phyloP scores from a whole-genome alignment of 192 early-diverging fungal species.

The Backusella morwellensis region DNA sequence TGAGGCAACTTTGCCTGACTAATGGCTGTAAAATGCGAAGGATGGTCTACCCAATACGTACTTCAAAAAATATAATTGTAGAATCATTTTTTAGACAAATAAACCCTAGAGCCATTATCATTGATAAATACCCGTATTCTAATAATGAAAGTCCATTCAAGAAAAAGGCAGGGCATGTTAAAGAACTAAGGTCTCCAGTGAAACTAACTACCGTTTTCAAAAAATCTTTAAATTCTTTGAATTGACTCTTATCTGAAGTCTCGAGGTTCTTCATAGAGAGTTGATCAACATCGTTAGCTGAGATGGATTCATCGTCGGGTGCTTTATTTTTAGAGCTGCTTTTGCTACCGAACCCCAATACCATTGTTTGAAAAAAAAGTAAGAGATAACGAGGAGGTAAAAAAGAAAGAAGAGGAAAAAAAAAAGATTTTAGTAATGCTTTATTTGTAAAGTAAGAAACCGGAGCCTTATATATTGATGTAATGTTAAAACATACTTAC shows the following conservation, averaged over 20 bases:
- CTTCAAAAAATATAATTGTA: conserved; percentile 3
- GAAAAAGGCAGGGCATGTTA: conserved; percentile 80
- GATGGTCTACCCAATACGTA: conserved; percentile 42
- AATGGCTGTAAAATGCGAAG: conserved; percentile 57
- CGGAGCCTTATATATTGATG: background rate
- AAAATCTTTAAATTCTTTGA: conserved; percentile 55
- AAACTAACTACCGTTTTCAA: conserved; percentile 68
- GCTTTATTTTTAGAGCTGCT: background rate
- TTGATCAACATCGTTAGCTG: conserved; percentile 28
- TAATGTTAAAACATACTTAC: background rate
- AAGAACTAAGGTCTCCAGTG: conserved; percentile 75
- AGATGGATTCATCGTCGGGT: conserved; percentile 14
- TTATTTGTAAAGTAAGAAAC: background rate
- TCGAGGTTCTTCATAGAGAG: conserved; percentile 30
- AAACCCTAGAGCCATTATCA: no score
- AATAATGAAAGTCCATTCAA: conserved; percentile 75
- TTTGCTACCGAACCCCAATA: background rate
- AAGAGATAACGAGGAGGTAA: background rate
- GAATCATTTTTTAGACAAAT: background rate
- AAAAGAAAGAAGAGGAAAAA: background rate
- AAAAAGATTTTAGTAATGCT: background rate
- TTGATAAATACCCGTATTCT: conserved; percentile 61
- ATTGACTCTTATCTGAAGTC: conserved; percentile 28
- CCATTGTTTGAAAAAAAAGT: background rate
- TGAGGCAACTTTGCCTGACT: conserved; percentile 44